Conservation (phyloP, 139 green algal genomes). For the Auxenochlorella pyrenoidosa region DNA sequence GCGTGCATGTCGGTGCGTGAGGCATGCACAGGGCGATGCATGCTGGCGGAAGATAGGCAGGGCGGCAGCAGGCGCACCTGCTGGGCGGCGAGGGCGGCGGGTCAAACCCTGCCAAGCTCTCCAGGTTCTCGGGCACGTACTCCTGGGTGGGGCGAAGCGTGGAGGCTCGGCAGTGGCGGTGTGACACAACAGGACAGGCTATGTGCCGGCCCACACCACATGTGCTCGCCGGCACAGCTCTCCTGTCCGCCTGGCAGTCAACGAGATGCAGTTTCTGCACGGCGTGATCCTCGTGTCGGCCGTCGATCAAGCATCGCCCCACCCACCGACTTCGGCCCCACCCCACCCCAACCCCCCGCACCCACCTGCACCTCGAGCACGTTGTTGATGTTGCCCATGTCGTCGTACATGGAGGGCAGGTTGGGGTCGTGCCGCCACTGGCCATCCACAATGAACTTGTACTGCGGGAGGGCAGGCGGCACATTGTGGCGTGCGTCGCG, state of each 20-base stretch:
- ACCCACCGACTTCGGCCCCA: neutral
- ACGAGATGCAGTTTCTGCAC: neutral
- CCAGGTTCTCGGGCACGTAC: constrained; percentile 96
- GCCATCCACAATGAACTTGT: constrained; percentile 98
- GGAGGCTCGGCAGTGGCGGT: too few species aligned
- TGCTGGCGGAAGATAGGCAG: neutral
- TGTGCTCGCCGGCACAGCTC: neutral
- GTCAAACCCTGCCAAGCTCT: constrained; percentile 91
- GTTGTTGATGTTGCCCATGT: constrained; percentile 99
- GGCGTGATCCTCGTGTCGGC: neutral
- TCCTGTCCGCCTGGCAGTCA: too few species aligned
- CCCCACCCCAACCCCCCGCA: neutral
- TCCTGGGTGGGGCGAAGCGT: constrained; percentile 61
- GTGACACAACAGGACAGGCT: too few species aligned
- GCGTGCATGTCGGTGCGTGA: too few species aligned
- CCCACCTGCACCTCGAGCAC: constrained; percentile 89
- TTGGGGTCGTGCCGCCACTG: constrained; percentile 97
- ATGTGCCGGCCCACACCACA: neutral
- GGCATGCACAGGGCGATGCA: too few species aligned
- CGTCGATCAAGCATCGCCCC: too few species aligned
- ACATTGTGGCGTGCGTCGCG: too few species aligned
- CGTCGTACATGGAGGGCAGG: constrained; percentile 95
- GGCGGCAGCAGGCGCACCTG: constrained; percentile 38
- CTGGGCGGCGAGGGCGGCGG: constrained; percentile 86
- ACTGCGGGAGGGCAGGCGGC: constrained; percentile 62